phyloP scores from a whole-genome alignment of 176 grass and related monocot genomes.

The Zoysia japonica region DNA sequence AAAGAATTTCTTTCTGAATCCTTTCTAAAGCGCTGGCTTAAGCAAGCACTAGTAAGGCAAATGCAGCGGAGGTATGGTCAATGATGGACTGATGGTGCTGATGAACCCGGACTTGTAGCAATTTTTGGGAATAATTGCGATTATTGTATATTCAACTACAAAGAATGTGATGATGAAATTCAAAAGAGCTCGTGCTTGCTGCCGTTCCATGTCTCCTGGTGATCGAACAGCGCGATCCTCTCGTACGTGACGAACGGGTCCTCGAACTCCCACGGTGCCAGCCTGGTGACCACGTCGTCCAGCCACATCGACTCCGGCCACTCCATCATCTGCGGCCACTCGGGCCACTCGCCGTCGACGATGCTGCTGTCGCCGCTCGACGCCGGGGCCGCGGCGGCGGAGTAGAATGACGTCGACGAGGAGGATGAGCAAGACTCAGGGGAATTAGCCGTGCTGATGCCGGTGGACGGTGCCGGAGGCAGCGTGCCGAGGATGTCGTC shows the following conservation, averaged over 20 bases:
- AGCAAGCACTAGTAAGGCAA: background rate
- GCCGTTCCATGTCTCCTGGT: constrained; percentile 59
- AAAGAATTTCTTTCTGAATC: background rate
- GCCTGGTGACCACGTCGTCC: constrained; percentile 53
- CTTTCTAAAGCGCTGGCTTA: background rate
- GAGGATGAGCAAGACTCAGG: constrained; percentile 36
- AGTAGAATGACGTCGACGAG: constrained; percentile 31
- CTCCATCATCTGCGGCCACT: constrained; percentile 54
- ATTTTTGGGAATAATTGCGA: background rate
- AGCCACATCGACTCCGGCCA: constrained; percentile 80
- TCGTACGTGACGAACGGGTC: constrained; percentile 63
- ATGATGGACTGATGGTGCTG: background rate
- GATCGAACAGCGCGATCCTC: constrained; percentile 58
- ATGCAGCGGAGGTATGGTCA: constrained; percentile 9
- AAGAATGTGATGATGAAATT: constrained; percentile 20
- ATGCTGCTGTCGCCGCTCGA: constrained; percentile 31
- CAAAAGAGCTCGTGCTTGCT: constrained; percentile 40
- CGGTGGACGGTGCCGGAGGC: background rate
- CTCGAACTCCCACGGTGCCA: constrained; percentile 38
- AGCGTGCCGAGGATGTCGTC: background rate
- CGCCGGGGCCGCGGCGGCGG: constrained; percentile 13
- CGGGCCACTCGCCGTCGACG: constrained; percentile 51
- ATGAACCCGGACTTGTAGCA: background rate
- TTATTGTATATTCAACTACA: background rate
- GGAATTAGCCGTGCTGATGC: constrained; percentile 5